Evolutionary conservation across 371 early-diverging fungal genomes (phyloP).

Genomic region (Rhizopus arrhizus): DNA sequence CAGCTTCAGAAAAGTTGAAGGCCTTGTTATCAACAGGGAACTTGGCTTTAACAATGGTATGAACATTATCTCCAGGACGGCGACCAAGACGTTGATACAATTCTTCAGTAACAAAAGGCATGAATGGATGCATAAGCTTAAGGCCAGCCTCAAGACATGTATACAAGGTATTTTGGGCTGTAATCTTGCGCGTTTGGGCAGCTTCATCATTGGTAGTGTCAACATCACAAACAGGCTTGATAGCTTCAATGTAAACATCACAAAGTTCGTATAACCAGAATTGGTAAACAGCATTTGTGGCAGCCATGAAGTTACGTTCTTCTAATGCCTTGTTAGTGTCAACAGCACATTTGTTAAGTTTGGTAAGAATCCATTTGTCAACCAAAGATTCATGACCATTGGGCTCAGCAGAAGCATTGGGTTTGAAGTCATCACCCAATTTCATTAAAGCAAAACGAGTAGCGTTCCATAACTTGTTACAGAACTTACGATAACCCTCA

Average conservation of each 20-base stretch:
- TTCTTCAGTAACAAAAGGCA: slow-evolving; percentile 99
- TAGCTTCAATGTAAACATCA: slow-evolving; percentile 95
- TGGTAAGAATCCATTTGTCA: slow-evolving; percentile 93
- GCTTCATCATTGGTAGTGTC: slow-evolving; percentile 52
- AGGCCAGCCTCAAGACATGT: slow-evolving; percentile 93
- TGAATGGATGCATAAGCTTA: slow-evolving; percentile 96
- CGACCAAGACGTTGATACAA: slow-evolving; percentile 92
- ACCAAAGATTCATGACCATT: slow-evolving; percentile 85
- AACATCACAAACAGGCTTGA: slow-evolving; percentile 84
- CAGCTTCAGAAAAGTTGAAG: slow-evolving; percentile 64
- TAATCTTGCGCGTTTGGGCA: slow-evolving; percentile 55
- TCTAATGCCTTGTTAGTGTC: slow-evolving; percentile 79
- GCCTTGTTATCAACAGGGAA: slow-evolving; percentile 64
- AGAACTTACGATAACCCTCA: slow-evolving; percentile 98
- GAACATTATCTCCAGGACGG: slow-evolving; percentile 61
- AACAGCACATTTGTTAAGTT: slow-evolving; percentile 81
- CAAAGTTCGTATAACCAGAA: slow-evolving; percentile 98
- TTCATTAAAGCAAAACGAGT: slow-evolving; percentile 93
- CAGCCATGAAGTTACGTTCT: slow-evolving; percentile 94
- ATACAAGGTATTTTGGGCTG: slow-evolving; percentile 85
- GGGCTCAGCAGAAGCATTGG: slow-evolving; percentile 58
- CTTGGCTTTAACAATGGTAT: slow-evolving; percentile 66
- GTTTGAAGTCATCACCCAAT: slow-evolving; percentile 84
- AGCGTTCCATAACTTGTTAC: slow-evolving; percentile 99
- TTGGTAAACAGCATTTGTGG: slow-evolving; percentile 86